Percentiles rank a stretch among this genome's conserved stretches.
phyloP scores from a whole-genome alignment of 2,329 filamentous ascomycete genomes.

The Alternaria atra region DNA sequence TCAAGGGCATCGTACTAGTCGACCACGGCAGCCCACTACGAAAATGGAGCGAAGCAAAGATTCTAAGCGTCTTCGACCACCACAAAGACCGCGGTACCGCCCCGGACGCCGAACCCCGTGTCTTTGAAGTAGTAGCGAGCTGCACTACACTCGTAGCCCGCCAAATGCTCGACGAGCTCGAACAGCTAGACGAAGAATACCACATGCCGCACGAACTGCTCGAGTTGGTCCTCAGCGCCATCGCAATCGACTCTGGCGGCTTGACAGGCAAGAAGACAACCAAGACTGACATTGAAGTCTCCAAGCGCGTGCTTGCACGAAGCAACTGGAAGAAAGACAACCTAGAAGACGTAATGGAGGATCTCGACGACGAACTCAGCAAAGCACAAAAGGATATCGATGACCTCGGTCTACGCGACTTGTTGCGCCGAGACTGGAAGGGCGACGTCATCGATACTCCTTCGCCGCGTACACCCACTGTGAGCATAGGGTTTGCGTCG shows the following conservation, averaged over 20 bases:
- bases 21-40: constrained; percentile 56
- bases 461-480: constrained; percentile 57
- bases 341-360: constrained; percentile 54
- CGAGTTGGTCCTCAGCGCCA: constrained; percentile 58
- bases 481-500: constrained; percentile 58
- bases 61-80: constrained; percentile 59
- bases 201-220: constrained; percentile 60
- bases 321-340: constrained; percentile 55
- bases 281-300: constrained; percentile 51
- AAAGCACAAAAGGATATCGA: constrained; percentile 56
- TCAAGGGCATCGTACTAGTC: constrained; percentile 58
- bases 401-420: constrained; percentile 54
- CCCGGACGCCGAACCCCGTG: constrained; percentile 53
- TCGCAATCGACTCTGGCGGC: constrained; percentile 58
- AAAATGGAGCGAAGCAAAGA: constrained; percentile 56
- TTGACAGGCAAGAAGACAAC: constrained; percentile 50
- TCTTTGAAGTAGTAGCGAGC: constrained; percentile 57
- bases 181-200: constrained; percentile 55
- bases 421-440: constrained; percentile 60
- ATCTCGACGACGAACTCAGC: constrained; percentile 53
- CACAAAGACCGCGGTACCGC: constrained; percentile 56
- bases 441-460: constrained; percentile 59
- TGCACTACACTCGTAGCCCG: constrained; percentile 59
- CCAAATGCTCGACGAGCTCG: constrained; percentile 59
- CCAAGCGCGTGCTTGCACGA: constrained; percentile 53